Evolutionary conservation across 2,329 filamentous ascomycete genomes (phyloP), one percentile per base, ranked within the genome.

Genomic region (Emmonsia crescens): DNA sequence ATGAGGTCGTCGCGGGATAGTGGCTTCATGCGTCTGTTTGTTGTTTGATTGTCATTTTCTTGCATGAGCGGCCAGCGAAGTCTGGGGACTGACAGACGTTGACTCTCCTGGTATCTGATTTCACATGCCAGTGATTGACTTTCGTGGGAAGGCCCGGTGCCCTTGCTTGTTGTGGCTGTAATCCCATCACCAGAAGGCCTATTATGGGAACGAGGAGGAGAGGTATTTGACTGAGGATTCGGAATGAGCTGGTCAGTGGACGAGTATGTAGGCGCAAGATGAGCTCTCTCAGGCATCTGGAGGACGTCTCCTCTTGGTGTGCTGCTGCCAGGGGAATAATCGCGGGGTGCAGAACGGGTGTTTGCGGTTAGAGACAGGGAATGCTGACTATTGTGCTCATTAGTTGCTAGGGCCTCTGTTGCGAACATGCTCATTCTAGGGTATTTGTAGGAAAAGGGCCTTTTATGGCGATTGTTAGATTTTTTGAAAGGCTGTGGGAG

Each of bases 311-410:
- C 57, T 48, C 27, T 12, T 44, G 36, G 42, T 9, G 16, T 38
- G 14, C 31, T 24, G 9, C 16, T 9, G 14, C 10, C 19, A 27
- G 29, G 27, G 14, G 42, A 59, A 44, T 48, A 51, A 16, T 49
- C 31, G 49, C 58, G 58, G 10, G 51, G 49, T 21, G n/a, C 57
- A 51, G n/a, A 59, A 49, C 16, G 59, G 55, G n/a, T 42, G 21
- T 10, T 36, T 31, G 46, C 4, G 38, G 29, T 60, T 31, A 63
- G 19, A n/a, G 61, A 54, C 63, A 63, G 36, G 31, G 61, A 55
- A 64, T 63, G 51, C 52, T 62, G 55, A 61, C 64, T 66, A 60
- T n/a, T 44, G 48, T 60, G 51, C 33, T 62, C 24, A 60, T 66
- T 61, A 66, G 64, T 55, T 33, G 48, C n/a, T 24, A 56, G 36